Conservation (phyloP, 768 basidiomycete genomes). For the Boletus sp. region DNA sequence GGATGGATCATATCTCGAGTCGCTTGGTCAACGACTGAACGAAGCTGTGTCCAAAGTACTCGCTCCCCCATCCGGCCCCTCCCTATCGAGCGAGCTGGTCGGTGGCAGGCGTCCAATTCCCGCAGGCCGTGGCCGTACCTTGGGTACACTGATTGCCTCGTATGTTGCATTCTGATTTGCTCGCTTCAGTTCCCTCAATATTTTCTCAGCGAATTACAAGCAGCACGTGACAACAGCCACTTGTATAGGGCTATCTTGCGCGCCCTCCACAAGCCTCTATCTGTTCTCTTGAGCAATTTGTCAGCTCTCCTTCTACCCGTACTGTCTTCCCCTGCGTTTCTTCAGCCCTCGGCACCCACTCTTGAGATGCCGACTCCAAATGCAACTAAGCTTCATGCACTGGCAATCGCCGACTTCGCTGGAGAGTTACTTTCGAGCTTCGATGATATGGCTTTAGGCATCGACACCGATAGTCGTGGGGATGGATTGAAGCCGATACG, state of each 20-base stretch:
- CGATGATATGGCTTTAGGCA: slow-evolving; percentile 62
- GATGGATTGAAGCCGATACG: slow-evolving; percentile 69
- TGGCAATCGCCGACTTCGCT: slow-evolving; percentile 66
- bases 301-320: slow-evolving; percentile 67
- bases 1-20: slow-evolving; percentile 79
- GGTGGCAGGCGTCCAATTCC: slow-evolving; percentile 72
- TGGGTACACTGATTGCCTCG: slow-evolving; percentile 71
- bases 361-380: slow-evolving; percentile 54
- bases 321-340: slow-evolving; percentile 62
- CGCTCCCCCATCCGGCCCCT: slow-evolving; percentile 58
- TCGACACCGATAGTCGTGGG: slow-evolving; percentile 57
- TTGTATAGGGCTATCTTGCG: slow-evolving; percentile 69
- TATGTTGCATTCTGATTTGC: slow-evolving; percentile 38
- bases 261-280: slow-evolving; percentile 72
- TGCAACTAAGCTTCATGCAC: slow-evolving; percentile 67
- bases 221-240: slow-evolving; percentile 60
- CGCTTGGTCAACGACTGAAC: slow-evolving; percentile 72
- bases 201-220: slow-evolving; percentile 60
- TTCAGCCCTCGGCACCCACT: slow-evolving; percentile 48
- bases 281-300: slow-evolving; percentile 68
- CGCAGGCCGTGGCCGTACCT: slow-evolving; percentile 62
- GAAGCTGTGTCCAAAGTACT: slow-evolving; percentile 80
- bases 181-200: slow-evolving; percentile 13
- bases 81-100: slow-evolving; percentile 50
- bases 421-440: slow-evolving; percentile 73